These are phyloP conservation scores for Anacardium occidentale DNA, from an alignment of 345 rosid species.

Conservation along the genomic window DNA sequence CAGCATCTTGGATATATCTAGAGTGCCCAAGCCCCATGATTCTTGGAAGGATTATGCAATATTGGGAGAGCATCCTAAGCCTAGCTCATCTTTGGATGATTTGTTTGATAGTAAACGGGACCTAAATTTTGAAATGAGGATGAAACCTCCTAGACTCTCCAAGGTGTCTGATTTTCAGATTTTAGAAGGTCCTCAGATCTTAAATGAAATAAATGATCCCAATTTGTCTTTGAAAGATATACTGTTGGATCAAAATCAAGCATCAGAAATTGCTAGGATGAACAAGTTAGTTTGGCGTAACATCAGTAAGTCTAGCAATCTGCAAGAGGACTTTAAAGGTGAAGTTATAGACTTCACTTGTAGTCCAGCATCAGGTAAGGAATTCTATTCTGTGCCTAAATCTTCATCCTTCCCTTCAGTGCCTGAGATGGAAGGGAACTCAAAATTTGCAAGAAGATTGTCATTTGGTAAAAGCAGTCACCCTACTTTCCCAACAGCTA, in stretches of 20 bases:
- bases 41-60: constrained; percentile 45
- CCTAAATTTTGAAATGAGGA: constrained; percentile 28
- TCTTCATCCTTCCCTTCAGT: constrained; percentile 32
- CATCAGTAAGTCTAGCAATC: constrained; percentile 30
- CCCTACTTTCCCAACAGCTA: constrained; percentile 44
- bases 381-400: constrained; percentile 32
- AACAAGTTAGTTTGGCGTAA: constrained; percentile 31
- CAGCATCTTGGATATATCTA: constrained; percentile 37
- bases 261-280: constrained; percentile 29
- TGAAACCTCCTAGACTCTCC: constrained; percentile 27
- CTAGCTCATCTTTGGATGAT: constrained; percentile 37
- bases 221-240: constrained; percentile 29
- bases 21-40: constrained; percentile 29
- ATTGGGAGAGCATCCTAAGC: constrained; percentile 30
- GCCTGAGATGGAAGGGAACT: constrained; percentile 47
- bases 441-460: constrained; percentile 51
- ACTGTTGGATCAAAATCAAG: constrained; percentile 30
- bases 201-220: constrained; percentile 29
- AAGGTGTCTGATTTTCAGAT: constrained; percentile 22
- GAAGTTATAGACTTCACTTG: constrained; percentile 55
- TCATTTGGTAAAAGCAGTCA: constrained; percentile 40
- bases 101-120: constrained; percentile 37
- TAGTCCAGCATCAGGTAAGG: constrained; percentile 33
- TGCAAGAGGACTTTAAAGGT: constrained; percentile 43
- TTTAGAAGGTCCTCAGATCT: constrained; percentile 20